Evolutionary conservation across 257 asterid genomes (phyloP).

Genomic region (Solanum megistacrolobum): DNA sequence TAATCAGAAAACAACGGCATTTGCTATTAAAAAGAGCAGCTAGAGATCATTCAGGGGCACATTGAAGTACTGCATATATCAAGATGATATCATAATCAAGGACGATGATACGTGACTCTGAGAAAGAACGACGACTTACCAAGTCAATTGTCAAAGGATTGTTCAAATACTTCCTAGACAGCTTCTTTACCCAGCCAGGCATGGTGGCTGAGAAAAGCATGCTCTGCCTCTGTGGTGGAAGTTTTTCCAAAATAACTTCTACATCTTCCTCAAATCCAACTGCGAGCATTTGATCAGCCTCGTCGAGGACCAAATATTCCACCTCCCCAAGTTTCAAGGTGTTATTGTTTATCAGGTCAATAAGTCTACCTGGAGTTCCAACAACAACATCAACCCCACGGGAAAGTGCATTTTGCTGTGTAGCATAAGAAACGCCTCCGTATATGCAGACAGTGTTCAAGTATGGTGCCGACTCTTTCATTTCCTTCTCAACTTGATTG

Average conservation of each 20-base stretch:
- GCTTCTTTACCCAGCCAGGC: slow-evolving; percentile 95
- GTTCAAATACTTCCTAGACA: slow-evolving; percentile 63
- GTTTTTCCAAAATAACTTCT: slow-evolving; percentile 59
- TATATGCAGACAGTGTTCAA: slow-evolving; percentile 60
- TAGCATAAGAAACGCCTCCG: slow-evolving; percentile 79
- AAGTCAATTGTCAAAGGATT: slow-evolving; percentile 86
- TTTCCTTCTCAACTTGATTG: slow-evolving; percentile 91
- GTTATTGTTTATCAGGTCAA: slow-evolving; percentile 65
- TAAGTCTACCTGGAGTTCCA: slow-evolving; percentile 98
- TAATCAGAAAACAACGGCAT: background rate
- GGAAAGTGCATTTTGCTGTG: slow-evolving; percentile 70
- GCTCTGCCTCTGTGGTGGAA: slow-evolving; percentile 81
- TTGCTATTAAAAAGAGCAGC: background rate
- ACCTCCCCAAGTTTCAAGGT: slow-evolving; percentile 75
- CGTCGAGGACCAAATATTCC: slow-evolving; percentile 85
- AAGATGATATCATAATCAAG: background rate
- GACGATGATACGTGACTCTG: background rate
- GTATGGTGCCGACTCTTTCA: slow-evolving; percentile 74
- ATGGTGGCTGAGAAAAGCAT: slow-evolving; percentile 99
- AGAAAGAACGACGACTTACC: slow-evolving; percentile 28
- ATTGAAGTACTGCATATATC: background rate
- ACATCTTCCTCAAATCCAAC: slow-evolving; percentile 99
- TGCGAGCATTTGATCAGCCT: slow-evolving; percentile 99
- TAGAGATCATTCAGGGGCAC: background rate
- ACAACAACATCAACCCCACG: slow-evolving; percentile 95